Evolutionary conservation across 179 eudicot species (phyloP).

Genomic region (Camellia oleifera): DNA sequence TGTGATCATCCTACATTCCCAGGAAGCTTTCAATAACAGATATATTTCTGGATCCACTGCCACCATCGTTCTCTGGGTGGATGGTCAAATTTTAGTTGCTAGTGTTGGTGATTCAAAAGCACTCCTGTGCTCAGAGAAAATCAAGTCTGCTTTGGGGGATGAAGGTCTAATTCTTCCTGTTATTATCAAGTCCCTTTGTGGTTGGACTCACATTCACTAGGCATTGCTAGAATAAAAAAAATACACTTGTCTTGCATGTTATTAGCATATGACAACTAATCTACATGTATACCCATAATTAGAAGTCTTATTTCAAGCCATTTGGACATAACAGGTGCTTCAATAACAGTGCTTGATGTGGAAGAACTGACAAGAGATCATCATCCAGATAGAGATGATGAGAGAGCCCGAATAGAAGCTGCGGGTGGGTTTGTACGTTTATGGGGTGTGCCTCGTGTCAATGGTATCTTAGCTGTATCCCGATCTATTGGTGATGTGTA

Average conservation of each 20-base stretch:
- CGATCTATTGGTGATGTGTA: conserved; percentile 55
- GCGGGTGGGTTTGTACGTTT: conserved; percentile 46
- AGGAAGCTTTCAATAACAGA: conserved; percentile 3
- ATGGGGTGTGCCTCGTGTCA: conserved; percentile 53
- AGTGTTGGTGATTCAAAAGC: conserved; percentile 88
- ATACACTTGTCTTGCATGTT: no score
- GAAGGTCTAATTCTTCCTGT: conserved; percentile 37
- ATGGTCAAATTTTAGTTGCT: conserved; percentile 23
- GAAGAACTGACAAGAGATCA: conserved; percentile 46
- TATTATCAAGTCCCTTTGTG: not conserved
- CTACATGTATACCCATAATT: not conserved
- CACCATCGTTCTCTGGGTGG: conserved; percentile 18
- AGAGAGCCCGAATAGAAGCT: conserved; percentile 45
- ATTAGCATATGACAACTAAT: not conserved
- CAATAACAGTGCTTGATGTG: conserved; percentile 12
- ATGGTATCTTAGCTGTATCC: conserved; percentile 52
- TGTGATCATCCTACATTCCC: not conserved
- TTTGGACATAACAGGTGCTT: conserved; percentile 18
- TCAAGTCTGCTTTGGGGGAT: conserved; percentile 34
- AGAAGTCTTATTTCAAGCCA: not conserved
- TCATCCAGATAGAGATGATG: conserved; percentile 61
- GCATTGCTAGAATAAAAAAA: not conserved
- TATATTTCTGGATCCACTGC: conserved; percentile 21
- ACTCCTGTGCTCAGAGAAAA: conserved; percentile 62
- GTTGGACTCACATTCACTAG: not conserved